Conservation (phyloP, 345 rosid genomes). For the Turnera subulata region DNA sequence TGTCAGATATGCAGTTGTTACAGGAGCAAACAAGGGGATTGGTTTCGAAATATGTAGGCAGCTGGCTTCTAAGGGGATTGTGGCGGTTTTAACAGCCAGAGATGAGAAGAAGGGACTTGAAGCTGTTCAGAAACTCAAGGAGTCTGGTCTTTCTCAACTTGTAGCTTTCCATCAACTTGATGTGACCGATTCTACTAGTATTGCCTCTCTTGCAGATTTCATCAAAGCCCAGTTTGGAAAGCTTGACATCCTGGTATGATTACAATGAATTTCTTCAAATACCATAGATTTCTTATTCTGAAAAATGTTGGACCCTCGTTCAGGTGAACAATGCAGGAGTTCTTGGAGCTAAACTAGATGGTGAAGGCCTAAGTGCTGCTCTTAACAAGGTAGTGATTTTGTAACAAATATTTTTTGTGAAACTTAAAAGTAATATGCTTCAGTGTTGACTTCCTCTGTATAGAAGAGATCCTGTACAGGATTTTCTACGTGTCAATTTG, state of each 20-base stretch:
- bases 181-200: conserved; percentile 35
- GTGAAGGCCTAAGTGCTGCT: background rate
- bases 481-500: no score
- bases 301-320: background rate
- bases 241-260: conserved; percentile 44
- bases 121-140: conserved; percentile 41
- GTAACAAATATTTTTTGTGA: no score
- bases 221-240: conserved; percentile 34
- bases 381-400: no score
- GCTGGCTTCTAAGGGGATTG: background rate
- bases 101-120: conserved; percentile 29
- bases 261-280: background rate
- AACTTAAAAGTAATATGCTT: no score
- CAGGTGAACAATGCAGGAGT: conserved; percentile 30
- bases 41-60: conserved; percentile 1
- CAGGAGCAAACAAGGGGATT: conserved; percentile 12
- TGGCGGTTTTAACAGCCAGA: conserved; percentile 9
- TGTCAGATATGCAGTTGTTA: conserved; percentile 12
- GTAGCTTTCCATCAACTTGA: conserved; percentile 46
- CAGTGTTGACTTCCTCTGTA: no score
- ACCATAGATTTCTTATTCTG: background rate
- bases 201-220: conserved; percentile 35
- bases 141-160: conserved; percentile 26
- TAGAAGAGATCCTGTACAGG: no score
- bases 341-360: conserved; percentile 10